These are phyloP conservation scores for Trichoderma asperellum DNA, from an alignment of 2,329 filamentous ascomycete species.

Conservation along the genomic window DNA sequence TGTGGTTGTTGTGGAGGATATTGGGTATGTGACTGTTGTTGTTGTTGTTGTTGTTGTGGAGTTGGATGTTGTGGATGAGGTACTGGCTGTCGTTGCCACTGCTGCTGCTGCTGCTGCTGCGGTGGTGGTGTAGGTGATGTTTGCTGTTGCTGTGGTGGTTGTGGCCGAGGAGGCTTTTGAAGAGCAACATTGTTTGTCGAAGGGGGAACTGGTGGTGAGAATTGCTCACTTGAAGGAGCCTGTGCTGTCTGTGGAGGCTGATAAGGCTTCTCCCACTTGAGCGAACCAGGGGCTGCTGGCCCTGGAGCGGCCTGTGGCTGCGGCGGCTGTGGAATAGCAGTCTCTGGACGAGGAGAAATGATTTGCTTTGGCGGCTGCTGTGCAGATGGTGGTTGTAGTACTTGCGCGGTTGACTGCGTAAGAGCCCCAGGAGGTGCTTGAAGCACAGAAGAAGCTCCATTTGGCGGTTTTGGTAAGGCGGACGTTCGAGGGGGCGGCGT, in stretches of 20 bases:
- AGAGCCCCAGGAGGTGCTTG: constrained; percentile 44
- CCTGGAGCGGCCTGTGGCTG: constrained; percentile 38
- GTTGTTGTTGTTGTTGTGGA: constrained; percentile 32
- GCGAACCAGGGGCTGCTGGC: constrained; percentile 33
- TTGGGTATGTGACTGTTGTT: constrained; percentile 32
- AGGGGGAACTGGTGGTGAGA: constrained; percentile 33
- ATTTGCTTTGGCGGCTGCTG: constrained; percentile 40
- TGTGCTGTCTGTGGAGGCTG: constrained; percentile 41
- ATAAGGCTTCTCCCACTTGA: constrained; percentile 51
- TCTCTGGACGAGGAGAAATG: constrained; percentile 43
- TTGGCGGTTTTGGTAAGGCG: constrained; percentile 40
- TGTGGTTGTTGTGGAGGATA: constrained; percentile 32
- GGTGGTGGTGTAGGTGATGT: constrained; percentile 32
- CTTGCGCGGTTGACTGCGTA: constrained; percentile 38
- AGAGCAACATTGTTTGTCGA: constrained; percentile 33
- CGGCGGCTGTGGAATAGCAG: constrained; percentile 36
- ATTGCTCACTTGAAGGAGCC: constrained; percentile 35
- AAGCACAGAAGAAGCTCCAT: constrained; percentile 40
- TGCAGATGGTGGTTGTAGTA: constrained; percentile 39
- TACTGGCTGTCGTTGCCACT: constrained; percentile 29
- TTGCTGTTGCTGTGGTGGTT: constrained; percentile 32
- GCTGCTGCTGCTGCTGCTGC: constrained; percentile 34
- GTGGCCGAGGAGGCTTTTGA: constrained; percentile 34
- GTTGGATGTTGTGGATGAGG: constrained; percentile 34
- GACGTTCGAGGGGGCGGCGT: constrained; percentile 39